These are phyloP conservation scores for Cerrena zonata DNA, from an alignment of 1,284 basidiomycete genomes.

Conservation along the genomic window DNA sequence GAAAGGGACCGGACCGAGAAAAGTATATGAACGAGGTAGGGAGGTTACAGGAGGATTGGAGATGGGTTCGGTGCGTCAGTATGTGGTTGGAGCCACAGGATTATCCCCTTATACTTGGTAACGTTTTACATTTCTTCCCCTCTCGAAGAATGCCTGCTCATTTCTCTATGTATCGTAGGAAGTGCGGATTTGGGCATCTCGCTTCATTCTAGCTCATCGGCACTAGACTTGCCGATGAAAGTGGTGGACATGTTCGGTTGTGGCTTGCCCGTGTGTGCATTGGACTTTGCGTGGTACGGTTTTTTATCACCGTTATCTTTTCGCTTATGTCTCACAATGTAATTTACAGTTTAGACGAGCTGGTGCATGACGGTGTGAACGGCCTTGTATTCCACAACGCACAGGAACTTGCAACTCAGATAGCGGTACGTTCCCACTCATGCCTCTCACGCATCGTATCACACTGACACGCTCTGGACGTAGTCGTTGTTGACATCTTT, in stretches of 20 bases:
- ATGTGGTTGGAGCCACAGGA: conserved; percentile 84
- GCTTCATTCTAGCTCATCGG: conserved; percentile 86
- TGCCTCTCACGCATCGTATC: conserved; percentile 15
- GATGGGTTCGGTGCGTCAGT: conserved; percentile 77
- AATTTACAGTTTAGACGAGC: conserved; percentile 67
- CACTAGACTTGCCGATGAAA: conserved; percentile 96
- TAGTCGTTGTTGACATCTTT: conserved; percentile 8
- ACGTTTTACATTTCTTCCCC: conserved; percentile 3
- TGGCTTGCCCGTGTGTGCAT: conserved; percentile 85
- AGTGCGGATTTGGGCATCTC: conserved; percentile 90
- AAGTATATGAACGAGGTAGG: conserved; percentile 66
- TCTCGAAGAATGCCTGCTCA: neutral
- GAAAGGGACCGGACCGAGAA: conserved; percentile 78
- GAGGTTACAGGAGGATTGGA: conserved; percentile 62
- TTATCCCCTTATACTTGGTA: conserved; percentile 80
- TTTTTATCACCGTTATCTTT: neutral
- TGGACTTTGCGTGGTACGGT: conserved; percentile 77
- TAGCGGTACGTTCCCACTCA: conserved; percentile 51
- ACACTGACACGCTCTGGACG: neutral
- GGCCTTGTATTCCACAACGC: conserved; percentile 75
- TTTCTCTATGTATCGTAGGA: conserved; percentile 41
- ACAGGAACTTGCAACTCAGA: conserved; percentile 62
- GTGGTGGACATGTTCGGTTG: conserved; percentile 99
- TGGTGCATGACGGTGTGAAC: conserved; percentile 80
- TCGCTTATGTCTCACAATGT: neutral